Evolutionary conservation across 1,284 basidiomycete genomes (phyloP).

Genomic region (Takashimella koratensis): DNA sequence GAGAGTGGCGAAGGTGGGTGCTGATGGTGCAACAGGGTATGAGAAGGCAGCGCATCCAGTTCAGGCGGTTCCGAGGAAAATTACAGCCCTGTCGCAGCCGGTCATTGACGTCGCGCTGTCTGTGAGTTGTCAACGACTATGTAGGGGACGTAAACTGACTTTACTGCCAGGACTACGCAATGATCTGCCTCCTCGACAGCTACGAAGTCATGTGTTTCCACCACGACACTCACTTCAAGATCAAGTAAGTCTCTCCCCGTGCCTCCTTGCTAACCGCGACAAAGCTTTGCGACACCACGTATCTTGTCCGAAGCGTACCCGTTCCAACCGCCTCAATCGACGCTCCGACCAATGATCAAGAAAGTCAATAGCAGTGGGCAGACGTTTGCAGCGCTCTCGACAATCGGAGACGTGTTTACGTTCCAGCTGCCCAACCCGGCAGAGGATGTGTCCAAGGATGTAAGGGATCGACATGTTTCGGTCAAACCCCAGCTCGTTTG

Average conservation of each 20-base stretch:
- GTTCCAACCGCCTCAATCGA: constrained; percentile 73
- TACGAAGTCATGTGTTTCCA: constrained; percentile 79
- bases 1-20: background rate
- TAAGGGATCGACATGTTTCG: constrained; percentile 46
- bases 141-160: constrained; percentile 3
- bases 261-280: background rate
- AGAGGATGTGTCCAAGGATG: constrained; percentile 46
- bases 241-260: constrained; percentile 56
- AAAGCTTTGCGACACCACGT: constrained; percentile 63
- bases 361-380: constrained; percentile 81
- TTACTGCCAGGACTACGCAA: constrained; percentile 63
- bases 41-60: constrained; percentile 69
- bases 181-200: constrained; percentile 70
- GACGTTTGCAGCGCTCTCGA: constrained; percentile 78
- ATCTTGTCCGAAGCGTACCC: constrained; percentile 70
- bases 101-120: constrained; percentile 68
- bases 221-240: constrained; percentile 70
- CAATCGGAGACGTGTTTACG: constrained; percentile 86
- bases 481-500: constrained; percentile 87
- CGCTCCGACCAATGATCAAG: constrained; percentile 65
- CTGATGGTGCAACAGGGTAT: constrained; percentile 56
- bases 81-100: constrained; percentile 68
- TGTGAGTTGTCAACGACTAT: constrained; percentile 50
- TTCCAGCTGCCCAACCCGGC: constrained; percentile 59
- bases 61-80: constrained; percentile 76